phyloP scores from a whole-genome alignment of 2,329 filamentous ascomycete species.

The Aspergillus candidus region DNA sequence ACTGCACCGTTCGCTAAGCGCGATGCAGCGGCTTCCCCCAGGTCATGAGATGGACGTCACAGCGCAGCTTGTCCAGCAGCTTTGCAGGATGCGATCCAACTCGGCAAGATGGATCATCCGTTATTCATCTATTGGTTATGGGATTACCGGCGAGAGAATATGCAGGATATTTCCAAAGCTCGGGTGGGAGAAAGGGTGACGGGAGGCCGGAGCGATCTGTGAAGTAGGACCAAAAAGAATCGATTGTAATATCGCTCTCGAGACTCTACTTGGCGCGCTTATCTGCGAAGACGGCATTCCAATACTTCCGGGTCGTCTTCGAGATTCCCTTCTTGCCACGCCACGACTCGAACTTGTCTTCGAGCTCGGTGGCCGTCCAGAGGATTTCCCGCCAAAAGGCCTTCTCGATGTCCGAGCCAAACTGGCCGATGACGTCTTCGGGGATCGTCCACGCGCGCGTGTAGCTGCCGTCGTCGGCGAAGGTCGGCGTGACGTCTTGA shows the following conservation, averaged over 20 bases:
- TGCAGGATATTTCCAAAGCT: too few species aligned
- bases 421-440: conserved; percentile 22
- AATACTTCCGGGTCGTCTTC: conserved; percentile 28
- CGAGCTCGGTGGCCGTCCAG: conserved; percentile 34
- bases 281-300: conserved; percentile 28
- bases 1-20: too few species aligned
- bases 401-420: conserved; percentile 33
- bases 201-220: too few species aligned
- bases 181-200: too few species aligned
- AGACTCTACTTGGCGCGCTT: background rate
- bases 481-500: conserved; percentile 23
- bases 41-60: too few species aligned
- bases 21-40: too few species aligned
- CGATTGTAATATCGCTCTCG: background rate
- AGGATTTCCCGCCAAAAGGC: conserved; percentile 36
- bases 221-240: too few species aligned
- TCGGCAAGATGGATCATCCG: too few species aligned
- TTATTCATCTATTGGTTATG: too few species aligned
- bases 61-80: too few species aligned
- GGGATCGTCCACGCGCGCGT: conserved; percentile 30
- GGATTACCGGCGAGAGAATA: too few species aligned
- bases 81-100: too few species aligned
- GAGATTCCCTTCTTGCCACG: conserved; percentile 28
- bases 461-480: conserved; percentile 27
- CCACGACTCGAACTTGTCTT: conserved; percentile 29